phyloP scores from a whole-genome alignment of 2,329 filamentous ascomycete species.

The Rhytidhysteron rufulum region DNA sequence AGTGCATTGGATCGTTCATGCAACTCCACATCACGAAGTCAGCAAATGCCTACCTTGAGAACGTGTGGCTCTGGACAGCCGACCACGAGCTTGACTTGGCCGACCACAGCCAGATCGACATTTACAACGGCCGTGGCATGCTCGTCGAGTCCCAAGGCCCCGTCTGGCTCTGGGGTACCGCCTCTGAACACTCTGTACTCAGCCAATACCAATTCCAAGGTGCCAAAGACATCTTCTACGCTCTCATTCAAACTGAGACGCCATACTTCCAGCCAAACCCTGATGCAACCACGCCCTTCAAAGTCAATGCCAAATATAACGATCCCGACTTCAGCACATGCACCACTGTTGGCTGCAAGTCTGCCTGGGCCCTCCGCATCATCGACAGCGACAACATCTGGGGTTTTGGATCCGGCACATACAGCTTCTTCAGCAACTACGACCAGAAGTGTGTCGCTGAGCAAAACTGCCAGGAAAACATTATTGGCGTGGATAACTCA shows the following conservation, averaged over 20 bases:
- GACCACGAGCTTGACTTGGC: conserved; percentile 80
- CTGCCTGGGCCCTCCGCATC: conserved; percentile 46
- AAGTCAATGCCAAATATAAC: conserved; percentile 38
- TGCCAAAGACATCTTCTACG: conserved; percentile 60
- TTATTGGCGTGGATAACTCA: conserved; percentile 43
- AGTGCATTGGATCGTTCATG: conserved; percentile 71
- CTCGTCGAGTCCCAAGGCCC: conserved; percentile 72
- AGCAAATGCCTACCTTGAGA: conserved; percentile 75
- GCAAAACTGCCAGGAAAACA: conserved; percentile 51
- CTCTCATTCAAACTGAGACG: conserved; percentile 65
- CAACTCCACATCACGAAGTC: conserved; percentile 54
- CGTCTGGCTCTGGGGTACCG: conserved; percentile 69
- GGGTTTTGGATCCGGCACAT: conserved; percentile 51
- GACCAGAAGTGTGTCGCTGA: conserved; percentile 44
- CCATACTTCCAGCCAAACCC: conserved; percentile 69
- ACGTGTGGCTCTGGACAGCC: conserved; percentile 85
- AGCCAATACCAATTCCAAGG: conserved; percentile 67
- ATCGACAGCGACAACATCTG: conserved; percentile 39
- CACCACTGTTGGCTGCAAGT: conserved; percentile 26
- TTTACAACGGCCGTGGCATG: conserved; percentile 85
- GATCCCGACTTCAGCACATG: conserved; percentile 40
- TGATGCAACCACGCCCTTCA: conserved; percentile 56
- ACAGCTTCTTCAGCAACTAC: conserved; percentile 59
- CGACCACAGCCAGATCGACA: conserved; percentile 71
- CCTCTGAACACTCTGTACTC: conserved; percentile 63